A percentile compares a stretch with the other conserved stretches of the same genome.
These are phyloP conservation scores for Filobasidium wieringae DNA, from an alignment of 768 basidiomycete species.

Conservation along the genomic window DNA sequence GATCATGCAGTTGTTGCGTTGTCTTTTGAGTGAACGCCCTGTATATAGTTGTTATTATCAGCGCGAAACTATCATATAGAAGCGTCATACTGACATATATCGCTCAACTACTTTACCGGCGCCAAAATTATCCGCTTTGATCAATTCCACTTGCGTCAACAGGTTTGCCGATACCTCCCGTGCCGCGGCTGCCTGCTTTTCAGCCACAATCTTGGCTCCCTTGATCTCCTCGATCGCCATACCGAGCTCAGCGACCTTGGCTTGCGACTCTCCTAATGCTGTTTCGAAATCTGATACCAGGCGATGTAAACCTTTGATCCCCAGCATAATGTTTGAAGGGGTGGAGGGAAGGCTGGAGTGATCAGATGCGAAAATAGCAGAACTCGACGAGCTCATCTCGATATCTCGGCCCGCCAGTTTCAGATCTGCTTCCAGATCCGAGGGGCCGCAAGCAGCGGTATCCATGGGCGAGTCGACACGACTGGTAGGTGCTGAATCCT, in stretches of 20 bases:
- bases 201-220: slow-evolving; percentile 13
- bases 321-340: slow-evolving; percentile 24
- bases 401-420: too few relatives aligned
- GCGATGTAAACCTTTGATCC: slow-evolving; percentile 28
- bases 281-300: slow-evolving; percentile 31
- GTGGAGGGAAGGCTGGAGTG: slow-evolving; percentile 4
- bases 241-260: slow-evolving; percentile 19
- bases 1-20: slow-evolving; percentile 31
- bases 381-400: too few relatives aligned
- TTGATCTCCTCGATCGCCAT: slow-evolving; percentile 23
- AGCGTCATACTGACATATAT: slow-evolving; percentile 30
- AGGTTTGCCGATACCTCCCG: slow-evolving; percentile 18
- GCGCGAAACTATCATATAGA: too few relatives aligned
- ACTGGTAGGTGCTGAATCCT: too few relatives aligned
- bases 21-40: slow-evolving; percentile 39
- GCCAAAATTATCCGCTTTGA: slow-evolving; percentile 29
- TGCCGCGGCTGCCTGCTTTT: slow-evolving; percentile 20
- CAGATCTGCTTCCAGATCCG: too few relatives aligned
- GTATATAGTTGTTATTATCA: neutral
- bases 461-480: too few relatives aligned
- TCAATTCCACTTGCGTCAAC: slow-evolving; percentile 17
- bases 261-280: slow-evolving; percentile 20
- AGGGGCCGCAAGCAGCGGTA: too few relatives aligned
- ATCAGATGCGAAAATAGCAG: too few relatives aligned
- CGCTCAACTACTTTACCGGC: slow-evolving; percentile 39